These are phyloP conservation scores for Chrysanthemum seticuspe DNA, from an alignment of 129 eudicot species.

Conservation along the genomic window DNA sequence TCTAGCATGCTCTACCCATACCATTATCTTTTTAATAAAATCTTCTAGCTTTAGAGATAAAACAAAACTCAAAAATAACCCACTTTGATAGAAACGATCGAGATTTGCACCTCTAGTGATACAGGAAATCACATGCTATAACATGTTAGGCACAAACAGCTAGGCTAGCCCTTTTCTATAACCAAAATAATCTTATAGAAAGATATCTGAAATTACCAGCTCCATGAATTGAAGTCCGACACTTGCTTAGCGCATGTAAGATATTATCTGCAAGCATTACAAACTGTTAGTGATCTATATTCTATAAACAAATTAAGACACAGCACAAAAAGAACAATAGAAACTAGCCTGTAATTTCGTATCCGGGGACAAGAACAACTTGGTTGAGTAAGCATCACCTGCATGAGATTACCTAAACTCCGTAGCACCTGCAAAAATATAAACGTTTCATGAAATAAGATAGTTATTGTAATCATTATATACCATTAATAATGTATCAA, in stretches of 20 bases:
- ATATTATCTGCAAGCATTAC: constrained; percentile 49
- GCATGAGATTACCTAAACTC: constrained; percentile 97
- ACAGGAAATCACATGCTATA: neutral
- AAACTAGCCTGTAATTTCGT: constrained; percentile 79
- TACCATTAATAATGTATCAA: too few species aligned
- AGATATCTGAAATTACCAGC: constrained; percentile 46
- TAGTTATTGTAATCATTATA: too few species aligned
- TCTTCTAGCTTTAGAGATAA: neutral
- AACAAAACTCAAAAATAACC: neutral
- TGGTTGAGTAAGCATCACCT: constrained; percentile 72
- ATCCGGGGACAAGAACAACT: constrained; percentile 62
- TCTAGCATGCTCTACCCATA: neutral
- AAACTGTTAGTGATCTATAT: constrained; percentile 1
- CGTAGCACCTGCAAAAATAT: constrained; percentile 59
- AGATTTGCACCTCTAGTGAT: too few species aligned
- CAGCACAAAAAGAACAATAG: constrained; percentile 1
- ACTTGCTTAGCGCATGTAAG: constrained; percentile 66
- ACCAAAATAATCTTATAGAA: neutral
- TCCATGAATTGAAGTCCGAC: constrained; percentile 94
- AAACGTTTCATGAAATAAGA: neutral
- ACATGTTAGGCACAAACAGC: neutral
- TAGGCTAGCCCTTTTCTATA: neutral
- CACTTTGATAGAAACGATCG: too few species aligned
- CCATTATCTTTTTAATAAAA: neutral
- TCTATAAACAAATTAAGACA: neutral